A percentile compares a stretch with the other conserved stretches of the same genome.
Conservation (phyloP, 768 basidiomycete species). For the Chalciporus chontae region DNA sequence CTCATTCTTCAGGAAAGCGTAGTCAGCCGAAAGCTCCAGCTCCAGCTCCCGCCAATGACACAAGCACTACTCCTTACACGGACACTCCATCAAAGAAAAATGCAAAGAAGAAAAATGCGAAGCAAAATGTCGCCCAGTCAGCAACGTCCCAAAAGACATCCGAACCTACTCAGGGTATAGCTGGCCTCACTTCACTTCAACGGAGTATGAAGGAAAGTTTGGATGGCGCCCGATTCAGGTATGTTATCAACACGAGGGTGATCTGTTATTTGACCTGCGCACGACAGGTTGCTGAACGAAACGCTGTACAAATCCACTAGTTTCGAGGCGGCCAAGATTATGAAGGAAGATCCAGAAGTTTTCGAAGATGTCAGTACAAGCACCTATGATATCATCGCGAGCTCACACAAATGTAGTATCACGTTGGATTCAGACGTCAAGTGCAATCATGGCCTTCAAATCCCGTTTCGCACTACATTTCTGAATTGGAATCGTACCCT, state of each 20-base stretch:
- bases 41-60: conserved; percentile 9
- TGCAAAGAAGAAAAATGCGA: conserved; percentile 19
- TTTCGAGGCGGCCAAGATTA: conserved; percentile 68
- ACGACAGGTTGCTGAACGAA: conserved; percentile 82
- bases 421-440: conserved; percentile 86
- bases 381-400: conserved; percentile 2
- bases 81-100: conserved; percentile 8
- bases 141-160: conserved; percentile 23
- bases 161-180: conserved; percentile 11
- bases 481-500: conserved; percentile 60
- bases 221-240: conserved; percentile 89
- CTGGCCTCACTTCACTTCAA: conserved; percentile 68
- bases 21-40: conserved; percentile 9
- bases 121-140: conserved; percentile 12
- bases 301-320: conserved; percentile 86
- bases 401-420: conserved; percentile 62
- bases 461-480: conserved; percentile 81
- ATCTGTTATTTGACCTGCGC: conserved; percentile 7
- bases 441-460: conserved; percentile 93
- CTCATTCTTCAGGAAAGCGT: conserved; percentile 1
- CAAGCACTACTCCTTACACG: conserved; percentile 5
- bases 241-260: not conserved
- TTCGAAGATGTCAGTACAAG: conserved; percentile 69
- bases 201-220: conserved; percentile 73
- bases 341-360: conserved; percentile 76